These are phyloP conservation scores for Eucalyptus coolabah DNA, from an alignment of 345 rosid species.

Conservation along the genomic window DNA sequence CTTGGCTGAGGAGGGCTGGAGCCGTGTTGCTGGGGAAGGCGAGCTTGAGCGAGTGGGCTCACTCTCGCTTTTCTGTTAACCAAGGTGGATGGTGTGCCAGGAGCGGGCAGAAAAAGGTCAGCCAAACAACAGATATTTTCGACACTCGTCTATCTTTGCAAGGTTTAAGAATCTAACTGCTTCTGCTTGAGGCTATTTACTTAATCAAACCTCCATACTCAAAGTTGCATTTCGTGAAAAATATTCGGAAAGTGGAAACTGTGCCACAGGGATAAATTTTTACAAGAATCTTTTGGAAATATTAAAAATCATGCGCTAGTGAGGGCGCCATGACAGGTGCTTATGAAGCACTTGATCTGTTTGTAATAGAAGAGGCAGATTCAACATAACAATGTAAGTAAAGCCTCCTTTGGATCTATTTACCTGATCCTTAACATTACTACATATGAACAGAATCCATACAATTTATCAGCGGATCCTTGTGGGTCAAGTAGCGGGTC, in stretches of 20 bases:
- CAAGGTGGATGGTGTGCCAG: slow-evolving; percentile 49
- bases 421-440: background rate
- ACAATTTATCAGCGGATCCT: slow-evolving; percentile 36
- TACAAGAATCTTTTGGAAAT: background rate
- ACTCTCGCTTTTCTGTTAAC: background rate
- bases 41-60: slow-evolving; percentile 65
- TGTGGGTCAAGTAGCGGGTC: slow-evolving; percentile 76
- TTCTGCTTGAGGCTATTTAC: background rate
- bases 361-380: background rate
- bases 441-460: slow-evolving; percentile 47
- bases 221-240: background rate
- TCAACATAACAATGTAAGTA: background rate
- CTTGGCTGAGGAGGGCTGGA: slow-evolving; percentile 37
- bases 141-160: background rate
- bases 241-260: background rate
- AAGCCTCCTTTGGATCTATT: background rate
- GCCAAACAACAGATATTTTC: background rate
- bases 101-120: slow-evolving; percentile 58
- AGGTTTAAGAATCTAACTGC: background rate
- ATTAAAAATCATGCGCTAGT: background rate
- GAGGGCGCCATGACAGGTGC: background rate
- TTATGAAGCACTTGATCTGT: background rate
- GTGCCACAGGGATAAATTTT: background rate
- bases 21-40: slow-evolving; percentile 73
- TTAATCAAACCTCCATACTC: background rate